Evolutionary conservation across 768 basidiomycete species (phyloP), one percentile per base, ranked within the genome.

Genomic region (Mycena alexandri): DNA sequence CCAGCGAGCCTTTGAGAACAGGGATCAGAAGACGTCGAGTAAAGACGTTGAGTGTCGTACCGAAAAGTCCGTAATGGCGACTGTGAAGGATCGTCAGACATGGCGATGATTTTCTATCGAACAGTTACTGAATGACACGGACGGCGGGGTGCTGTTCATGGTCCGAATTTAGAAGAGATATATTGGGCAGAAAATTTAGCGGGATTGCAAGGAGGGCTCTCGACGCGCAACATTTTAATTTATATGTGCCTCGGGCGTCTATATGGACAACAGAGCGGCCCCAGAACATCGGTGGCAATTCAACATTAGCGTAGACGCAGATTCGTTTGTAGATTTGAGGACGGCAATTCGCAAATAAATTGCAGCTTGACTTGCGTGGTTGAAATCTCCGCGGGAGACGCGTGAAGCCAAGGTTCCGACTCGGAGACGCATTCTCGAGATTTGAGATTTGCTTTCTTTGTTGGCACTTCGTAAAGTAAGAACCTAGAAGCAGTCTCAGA

Each of bases 11-110:
- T 92, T 63, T 9, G 47, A 54, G 50, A 57, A 70, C 63, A 64
- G 10, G 36, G 17, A 34, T 46, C 46, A 56, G 36, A 50, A 21
- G 21, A 24, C n/a, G 59, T 24, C 48, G 52, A 29, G 52, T 25
- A 33, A 61, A 46, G 25, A 59, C 24, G 46, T 78, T 92, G 84
- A 78, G 90, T 86, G 5, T 17, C 38, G 54, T 9, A 69, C 63
- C 59, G 90, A 88, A 77, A 93, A 93, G 78, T 94, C 93, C 57
- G 93, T 89, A 72, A 93, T 94, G 21, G 88, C 91, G 67, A 94
- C 93, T 69, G 93, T 74, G 58, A 41, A 43, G 57, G 13, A 54
- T 21, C 21, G 43, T 65, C 21, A 65, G 64, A 19, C 58, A 67
- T 41, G 65, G 43, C 62, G 47, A 22, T 43, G 53, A 58, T 17